Conservation (phyloP, 1,284 basidiomycete species). For the Megacollybia platyphylla region DNA sequence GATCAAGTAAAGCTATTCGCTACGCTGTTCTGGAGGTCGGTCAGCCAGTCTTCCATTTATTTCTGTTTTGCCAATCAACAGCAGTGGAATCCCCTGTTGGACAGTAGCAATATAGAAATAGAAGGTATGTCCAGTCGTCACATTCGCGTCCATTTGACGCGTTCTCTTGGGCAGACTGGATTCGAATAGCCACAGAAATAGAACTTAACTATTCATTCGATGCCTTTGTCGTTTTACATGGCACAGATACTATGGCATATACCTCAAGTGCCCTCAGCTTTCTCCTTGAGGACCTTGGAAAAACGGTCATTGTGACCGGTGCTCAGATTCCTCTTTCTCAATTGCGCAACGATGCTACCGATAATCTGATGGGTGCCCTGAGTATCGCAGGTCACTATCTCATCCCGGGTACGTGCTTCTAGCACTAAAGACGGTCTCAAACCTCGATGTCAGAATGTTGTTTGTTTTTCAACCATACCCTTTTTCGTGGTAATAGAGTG, state of each 20-base stretch:
- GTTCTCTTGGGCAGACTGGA: constrained; percentile 53
- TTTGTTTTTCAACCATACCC: constrained; percentile 80
- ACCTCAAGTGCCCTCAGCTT: constrained; percentile 82
- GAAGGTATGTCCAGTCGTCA: constrained; percentile 33
- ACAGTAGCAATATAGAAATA: constrained; percentile 81
- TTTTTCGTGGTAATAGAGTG: constrained; percentile 80
- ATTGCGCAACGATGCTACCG: constrained; percentile 80
- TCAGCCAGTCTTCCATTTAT: constrained; percentile 3
- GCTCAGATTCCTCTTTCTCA: constrained; percentile 31
- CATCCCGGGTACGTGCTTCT: constrained; percentile 56
- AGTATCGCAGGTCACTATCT: constrained; percentile 83
- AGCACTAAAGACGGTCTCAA: not conserved
- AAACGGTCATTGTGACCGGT: constrained; percentile 39
- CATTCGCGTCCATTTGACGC: constrained; percentile 2
- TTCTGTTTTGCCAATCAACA: not conserved
- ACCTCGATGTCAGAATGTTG: constrained; percentile 46
- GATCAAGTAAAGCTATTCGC: constrained; percentile 56
- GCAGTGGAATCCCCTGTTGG: constrained; percentile 78
- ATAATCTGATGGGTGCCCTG: constrained; percentile 81
- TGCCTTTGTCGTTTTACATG: constrained; percentile 84
- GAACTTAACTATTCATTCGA: constrained; percentile 87
- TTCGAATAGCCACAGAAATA: constrained; percentile 81
- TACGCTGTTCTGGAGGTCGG: constrained; percentile 71
- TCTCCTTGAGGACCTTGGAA: constrained; percentile 82
- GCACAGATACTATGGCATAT: constrained; percentile 91